Evolutionary conservation across 1,284 basidiomycete species (phyloP).

Genomic region (Papiliotrema nemorosa): DNA sequence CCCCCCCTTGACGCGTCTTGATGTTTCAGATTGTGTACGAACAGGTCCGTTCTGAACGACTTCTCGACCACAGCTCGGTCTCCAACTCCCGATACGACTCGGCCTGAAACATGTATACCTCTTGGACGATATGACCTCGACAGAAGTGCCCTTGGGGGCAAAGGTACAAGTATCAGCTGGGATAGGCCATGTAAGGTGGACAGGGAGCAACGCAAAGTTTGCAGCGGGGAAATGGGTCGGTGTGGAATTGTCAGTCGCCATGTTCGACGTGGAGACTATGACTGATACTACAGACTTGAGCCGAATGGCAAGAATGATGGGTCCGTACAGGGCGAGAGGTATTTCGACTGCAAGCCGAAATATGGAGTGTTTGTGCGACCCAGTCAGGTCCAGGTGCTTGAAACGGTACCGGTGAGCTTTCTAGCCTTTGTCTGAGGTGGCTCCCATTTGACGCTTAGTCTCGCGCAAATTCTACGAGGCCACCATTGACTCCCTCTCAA

Average conservation of each 20-base stretch:
- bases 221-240: constrained; percentile 92
- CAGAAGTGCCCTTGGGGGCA: constrained; percentile 40
- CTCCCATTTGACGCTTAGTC: constrained; percentile 8
- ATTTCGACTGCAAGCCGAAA: constrained; percentile 75
- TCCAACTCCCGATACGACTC: too few relatives aligned
- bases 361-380: constrained; percentile 89
- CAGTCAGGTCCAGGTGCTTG: constrained; percentile 71
- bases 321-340: constrained; percentile 71
- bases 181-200: constrained; percentile 79
- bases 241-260: constrained; percentile 64
- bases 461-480: constrained; percentile 17
- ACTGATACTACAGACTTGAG: constrained; percentile 48
- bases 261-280: background rate
- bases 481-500: constrained; percentile 25
- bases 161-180: constrained; percentile 71
- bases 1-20: background rate
- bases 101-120: background rate
- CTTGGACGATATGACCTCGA: constrained; percentile 29
- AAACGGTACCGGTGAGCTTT: constrained; percentile 13
- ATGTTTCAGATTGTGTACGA: constrained; percentile 1
- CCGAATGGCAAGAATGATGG: constrained; percentile 94
- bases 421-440: background rate
- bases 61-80: background rate
- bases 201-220: constrained; percentile 75
- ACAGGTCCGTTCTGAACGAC: background rate